Conservation (phyloP, 164 flowering plant genomes). For the Liriodendron chinense region DNA sequence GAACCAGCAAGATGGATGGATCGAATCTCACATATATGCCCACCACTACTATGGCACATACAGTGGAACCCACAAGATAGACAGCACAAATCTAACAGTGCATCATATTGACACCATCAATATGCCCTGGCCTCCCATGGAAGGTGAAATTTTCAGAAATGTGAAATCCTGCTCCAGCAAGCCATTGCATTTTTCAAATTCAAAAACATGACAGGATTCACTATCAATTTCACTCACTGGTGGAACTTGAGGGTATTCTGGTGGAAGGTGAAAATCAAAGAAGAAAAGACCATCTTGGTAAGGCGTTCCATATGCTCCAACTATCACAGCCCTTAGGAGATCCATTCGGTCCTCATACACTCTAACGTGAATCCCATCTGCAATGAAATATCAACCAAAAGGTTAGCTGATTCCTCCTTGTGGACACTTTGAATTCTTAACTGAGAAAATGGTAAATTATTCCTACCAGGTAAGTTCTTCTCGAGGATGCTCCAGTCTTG, state of each 20-base stretch:
- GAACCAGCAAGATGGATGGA: background rate
- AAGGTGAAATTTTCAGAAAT: background rate
- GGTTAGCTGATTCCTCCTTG: background rate
- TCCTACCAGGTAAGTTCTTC: conserved; percentile 84
- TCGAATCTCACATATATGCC: no score
- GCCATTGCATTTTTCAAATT: background rate
- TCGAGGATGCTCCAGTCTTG: conserved; percentile 98
- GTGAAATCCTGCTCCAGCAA: background rate
- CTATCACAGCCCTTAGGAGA: conserved; percentile 87
- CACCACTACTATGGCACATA: background rate
- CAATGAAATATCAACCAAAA: conserved; percentile 4
- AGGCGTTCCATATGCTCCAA: conserved; percentile 98
- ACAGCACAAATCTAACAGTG: background rate
- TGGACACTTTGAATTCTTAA: background rate
- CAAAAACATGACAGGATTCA: background rate
- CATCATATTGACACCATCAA: no score
- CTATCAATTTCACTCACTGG: conserved; percentile 52
- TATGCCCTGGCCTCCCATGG: background rate
- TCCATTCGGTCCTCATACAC: conserved; percentile 99
- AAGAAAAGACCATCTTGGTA: conserved; percentile 99
- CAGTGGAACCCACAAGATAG: background rate
- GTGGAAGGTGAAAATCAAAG: conserved; percentile 97
- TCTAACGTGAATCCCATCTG: conserved; percentile 88
- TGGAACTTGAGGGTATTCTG: conserved; percentile 92
- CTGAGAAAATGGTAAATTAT: background rate